Evolutionary conservation across 805 yeast species (phyloP).

Genomic region (Torulaspora maleeae): DNA sequence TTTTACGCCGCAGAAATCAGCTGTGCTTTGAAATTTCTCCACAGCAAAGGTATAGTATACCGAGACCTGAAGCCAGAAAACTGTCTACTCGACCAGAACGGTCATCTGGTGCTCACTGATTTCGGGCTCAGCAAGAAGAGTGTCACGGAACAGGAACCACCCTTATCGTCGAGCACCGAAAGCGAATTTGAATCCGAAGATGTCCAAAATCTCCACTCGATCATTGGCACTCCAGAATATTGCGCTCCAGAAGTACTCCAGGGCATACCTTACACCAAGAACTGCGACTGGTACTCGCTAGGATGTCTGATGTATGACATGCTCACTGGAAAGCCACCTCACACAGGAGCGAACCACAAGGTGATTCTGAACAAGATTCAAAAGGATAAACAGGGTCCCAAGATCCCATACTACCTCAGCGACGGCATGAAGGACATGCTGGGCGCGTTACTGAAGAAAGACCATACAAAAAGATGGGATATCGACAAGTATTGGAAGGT

Average conservation of each 20-base stretch:
- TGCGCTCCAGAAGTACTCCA: constrained; percentile 84
- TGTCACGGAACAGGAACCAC: constrained; percentile 10
- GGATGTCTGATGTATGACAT: constrained; percentile 79
- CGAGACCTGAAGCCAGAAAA: constrained; percentile 89
- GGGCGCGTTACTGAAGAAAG: constrained; percentile 59
- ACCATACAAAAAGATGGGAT: constrained; percentile 62
- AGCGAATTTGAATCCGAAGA: constrained; percentile 27
- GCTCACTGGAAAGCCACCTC: constrained; percentile 83
- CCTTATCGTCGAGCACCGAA: constrained; percentile 8
- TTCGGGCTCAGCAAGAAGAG: constrained; percentile 65
- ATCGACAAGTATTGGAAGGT: constrained; percentile 49
- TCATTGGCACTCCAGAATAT: constrained; percentile 44
- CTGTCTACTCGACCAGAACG: constrained; percentile 69
- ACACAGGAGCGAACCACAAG: constrained; percentile 76
- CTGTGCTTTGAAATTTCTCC: constrained; percentile 70
- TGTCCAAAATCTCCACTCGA: constrained; percentile 35
- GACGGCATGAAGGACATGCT: constrained; percentile 76
- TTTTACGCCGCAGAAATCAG: constrained; percentile 79
- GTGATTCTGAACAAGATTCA: constrained; percentile 70
- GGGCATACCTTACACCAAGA: constrained; percentile 70
- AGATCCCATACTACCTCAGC: constrained; percentile 70
- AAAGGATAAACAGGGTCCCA: constrained; percentile 50
- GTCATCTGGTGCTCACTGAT: constrained; percentile 75
- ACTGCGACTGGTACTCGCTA: constrained; percentile 89
- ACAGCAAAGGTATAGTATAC: constrained; percentile 75